Evolutionary conservation across 345 rosid species (phyloP).

Genomic region (Salix viminalis): DNA sequence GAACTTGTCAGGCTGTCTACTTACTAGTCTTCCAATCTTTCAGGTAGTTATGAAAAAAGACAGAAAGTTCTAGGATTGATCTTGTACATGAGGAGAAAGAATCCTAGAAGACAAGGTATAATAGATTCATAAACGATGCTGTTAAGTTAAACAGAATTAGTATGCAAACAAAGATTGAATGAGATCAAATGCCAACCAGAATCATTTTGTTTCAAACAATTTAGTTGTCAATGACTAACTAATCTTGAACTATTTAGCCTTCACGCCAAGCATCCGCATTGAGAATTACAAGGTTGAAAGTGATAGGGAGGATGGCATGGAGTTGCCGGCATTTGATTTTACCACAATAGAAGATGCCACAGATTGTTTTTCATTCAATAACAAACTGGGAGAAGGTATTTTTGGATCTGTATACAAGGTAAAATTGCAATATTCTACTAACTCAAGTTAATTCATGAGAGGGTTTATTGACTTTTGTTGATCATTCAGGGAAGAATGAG

Average conservation of each 20-base stretch:
- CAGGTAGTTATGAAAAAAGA: background rate
- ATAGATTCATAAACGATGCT: background rate
- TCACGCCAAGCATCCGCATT: background rate
- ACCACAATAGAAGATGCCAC: background rate
- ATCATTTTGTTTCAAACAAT: background rate
- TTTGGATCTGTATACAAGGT: conserved; percentile 11
- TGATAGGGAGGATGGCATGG: background rate
- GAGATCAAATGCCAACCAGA: background rate
- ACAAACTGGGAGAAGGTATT: conserved; percentile 9
- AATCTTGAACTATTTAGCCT: conserved; percentile 13
- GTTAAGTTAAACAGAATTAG: background rate
- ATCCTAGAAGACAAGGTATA: background rate
- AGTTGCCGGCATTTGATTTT: background rate
- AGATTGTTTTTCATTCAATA: background rate
- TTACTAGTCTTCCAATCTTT: background rate
- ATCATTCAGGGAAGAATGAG: conserved; percentile 29
- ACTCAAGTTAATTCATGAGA: background rate
- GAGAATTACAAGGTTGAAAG: background rate
- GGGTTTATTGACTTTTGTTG: background rate
- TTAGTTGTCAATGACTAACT: background rate
- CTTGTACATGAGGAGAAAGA: conserved; percentile 1
- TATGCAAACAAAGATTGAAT: background rate
- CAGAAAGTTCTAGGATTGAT: background rate
- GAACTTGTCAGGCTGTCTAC: background rate
- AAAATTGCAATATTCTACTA: background rate